A percentile compares a stretch with the other conserved stretches of the same genome.
These are phyloP conservation scores for Ostreobium quekettii DNA, from an alignment of 139 green algal species.

Conservation along the genomic window DNA sequence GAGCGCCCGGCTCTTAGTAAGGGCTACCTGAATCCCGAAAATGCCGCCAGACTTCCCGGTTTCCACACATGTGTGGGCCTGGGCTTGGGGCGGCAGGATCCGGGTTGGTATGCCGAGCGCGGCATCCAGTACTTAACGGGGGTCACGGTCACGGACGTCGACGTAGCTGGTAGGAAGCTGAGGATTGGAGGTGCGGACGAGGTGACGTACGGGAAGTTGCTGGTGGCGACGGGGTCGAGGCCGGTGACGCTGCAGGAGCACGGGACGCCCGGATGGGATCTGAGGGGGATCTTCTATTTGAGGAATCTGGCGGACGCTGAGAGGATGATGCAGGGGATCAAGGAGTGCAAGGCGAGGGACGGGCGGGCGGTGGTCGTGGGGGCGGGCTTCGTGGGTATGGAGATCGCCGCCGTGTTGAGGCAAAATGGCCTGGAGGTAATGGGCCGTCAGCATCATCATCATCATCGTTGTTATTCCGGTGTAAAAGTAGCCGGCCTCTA, in stretches of 20 bases:
- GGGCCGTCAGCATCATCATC: no score
- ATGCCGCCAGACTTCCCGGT: conserved; percentile 67
- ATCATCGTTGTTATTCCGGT: no score
- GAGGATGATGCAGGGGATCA: conserved; percentile 51
- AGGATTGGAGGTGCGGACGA: conserved; percentile 40
- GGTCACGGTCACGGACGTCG: conserved; percentile 38
- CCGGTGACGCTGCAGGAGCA: conserved; percentile 58
- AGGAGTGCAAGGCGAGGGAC: conserved; percentile 42
- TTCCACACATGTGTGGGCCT: conserved; percentile 90
- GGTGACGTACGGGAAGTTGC: conserved; percentile 68
- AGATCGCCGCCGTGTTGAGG: conserved; percentile 59
- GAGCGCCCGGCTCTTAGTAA: conserved; percentile 88
- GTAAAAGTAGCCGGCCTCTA: no score
- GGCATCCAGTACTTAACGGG: conserved; percentile 56
- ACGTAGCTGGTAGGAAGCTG: conserved; percentile 54
- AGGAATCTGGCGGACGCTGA: conserved; percentile 73
- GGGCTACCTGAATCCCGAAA: conserved; percentile 65
- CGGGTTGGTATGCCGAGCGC: conserved; percentile 74
- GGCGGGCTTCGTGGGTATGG: conserved; percentile 89
- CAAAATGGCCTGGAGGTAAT: no score
- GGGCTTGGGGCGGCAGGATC: conserved; percentile 66
- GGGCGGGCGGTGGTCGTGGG: conserved; percentile 70
- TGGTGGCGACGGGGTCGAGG: conserved; percentile 82
- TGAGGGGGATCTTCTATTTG: conserved; percentile 72
- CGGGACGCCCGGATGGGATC: conserved; percentile 52